Percentiles rank a stretch among this genome's conserved stretches.
phyloP scores from a whole-genome alignment of 768 basidiomycete genomes.

The Tulasnella sp. region DNA sequence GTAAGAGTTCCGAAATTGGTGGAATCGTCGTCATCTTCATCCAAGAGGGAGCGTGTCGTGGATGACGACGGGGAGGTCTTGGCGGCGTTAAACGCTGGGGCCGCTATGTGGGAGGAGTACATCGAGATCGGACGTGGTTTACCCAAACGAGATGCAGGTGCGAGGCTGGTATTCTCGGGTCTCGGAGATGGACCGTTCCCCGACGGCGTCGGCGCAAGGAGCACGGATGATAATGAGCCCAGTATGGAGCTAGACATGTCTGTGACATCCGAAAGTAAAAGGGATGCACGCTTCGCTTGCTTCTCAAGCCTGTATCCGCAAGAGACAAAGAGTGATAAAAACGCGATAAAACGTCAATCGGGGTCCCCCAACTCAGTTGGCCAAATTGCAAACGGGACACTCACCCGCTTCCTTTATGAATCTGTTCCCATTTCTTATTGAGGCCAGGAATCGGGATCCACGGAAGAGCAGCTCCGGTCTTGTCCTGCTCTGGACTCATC shows the following conservation, averaged over 20 bases:
- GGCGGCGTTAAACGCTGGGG: background rate
- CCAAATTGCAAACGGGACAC: background rate
- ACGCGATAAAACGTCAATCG: background rate
- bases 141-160: background rate
- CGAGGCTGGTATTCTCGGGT: background rate
- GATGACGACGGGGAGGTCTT: background rate
- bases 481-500: slow-evolving; percentile 1
- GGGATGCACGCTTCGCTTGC: slow-evolving; percentile 18
- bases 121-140: background rate
- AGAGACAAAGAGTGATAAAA: background rate
- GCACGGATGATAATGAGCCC: slow-evolving; percentile 9
- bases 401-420: slow-evolving; percentile 17
- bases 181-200: background rate
- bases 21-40: slow-evolving; percentile 2
- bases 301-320: slow-evolving; percentile 15
- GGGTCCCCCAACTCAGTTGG: background rate
- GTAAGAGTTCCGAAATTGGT: background rate
- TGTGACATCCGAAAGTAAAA: slow-evolving; percentile 17
- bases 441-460: slow-evolving; percentile 15
- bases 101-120: background rate
- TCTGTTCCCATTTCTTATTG: slow-evolving; percentile 20
- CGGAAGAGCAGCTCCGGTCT: background rate
- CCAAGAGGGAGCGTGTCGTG: slow-evolving; percentile 2
- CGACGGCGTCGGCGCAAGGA: slow-evolving; percentile 8
- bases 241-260: slow-evolving; percentile 9